Evolutionary conservation across 2,329 filamentous ascomycete genomes (phyloP), one percentile per base, ranked within the genome.

Genomic region (Aschersonia sp.): DNA sequence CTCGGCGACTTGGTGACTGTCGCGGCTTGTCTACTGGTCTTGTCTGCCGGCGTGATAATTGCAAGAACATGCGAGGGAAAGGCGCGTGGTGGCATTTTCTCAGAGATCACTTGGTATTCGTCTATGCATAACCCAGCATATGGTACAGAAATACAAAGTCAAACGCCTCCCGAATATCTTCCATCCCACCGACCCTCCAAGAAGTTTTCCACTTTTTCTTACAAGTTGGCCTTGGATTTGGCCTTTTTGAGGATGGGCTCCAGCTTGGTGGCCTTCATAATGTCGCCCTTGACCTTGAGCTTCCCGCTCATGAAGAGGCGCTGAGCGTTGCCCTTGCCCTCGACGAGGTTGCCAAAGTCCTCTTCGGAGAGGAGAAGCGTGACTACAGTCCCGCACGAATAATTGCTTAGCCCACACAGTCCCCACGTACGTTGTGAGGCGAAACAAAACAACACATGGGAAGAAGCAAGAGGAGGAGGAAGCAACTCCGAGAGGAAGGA

Each of bases 221-320:
- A 89, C 69, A 94, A 71, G 77, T 94, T 94, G 56, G 86, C 77
- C 75, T 87, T 85, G 59, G 71, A 74, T 72, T 87, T 83, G 39
- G 86, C 84, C 75, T 88, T 92, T 76, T 87, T 88, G 54, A 95
- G 71, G 59, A 97, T 84, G 41, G 87, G 85, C 69, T 95, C 88
- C 68, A 95, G 79, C 81, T 94, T 95, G 51, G 89, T 95, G 39
- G 92, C 85, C 79, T 95, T 95, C 90, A 97, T 97, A 51, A 97
- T 81, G 65, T 97, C 88, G 53, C 92, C 92, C 79, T 88, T 94
- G 64, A 97, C 79, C 84, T 97, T 98, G 62, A 98, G 75, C 76
- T 95, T 95, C 59, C 92, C 92, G n/a, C 79, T 79, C 90, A 98
- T 97, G 71, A 97, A 95, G 54, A 98, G 72, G 57, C 83, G 81